Conservation (phyloP, 108 stramenopile species). For the Fragilaria crotonensis region DNA sequence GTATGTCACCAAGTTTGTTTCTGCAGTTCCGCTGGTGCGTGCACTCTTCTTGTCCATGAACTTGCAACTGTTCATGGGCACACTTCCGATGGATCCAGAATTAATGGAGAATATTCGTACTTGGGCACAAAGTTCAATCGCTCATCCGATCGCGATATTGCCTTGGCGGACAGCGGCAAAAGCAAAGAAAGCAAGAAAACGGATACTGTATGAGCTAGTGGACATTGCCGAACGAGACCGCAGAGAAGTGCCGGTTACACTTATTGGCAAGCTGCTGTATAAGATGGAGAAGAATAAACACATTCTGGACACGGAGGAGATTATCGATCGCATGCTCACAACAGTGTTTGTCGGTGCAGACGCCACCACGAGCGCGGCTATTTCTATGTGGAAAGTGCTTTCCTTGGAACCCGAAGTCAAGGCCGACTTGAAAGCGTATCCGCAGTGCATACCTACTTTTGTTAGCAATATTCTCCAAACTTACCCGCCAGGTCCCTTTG, state of each 20-base stretch:
- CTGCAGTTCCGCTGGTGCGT: no score
- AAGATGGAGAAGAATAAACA: background rate
- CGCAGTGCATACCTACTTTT: constrained; percentile 4
- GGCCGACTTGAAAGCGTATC: constrained; percentile 9
- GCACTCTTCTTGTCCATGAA: no score
- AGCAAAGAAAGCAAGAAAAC: constrained; percentile 22
- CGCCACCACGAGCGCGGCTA: constrained; percentile 21
- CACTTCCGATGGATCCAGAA: no score
- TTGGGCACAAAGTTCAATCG: constrained; percentile 25
- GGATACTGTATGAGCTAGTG: constrained; percentile 13
- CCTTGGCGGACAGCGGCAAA: constrained; percentile 25
- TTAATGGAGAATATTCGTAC: constrained; percentile 16
- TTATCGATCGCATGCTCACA: constrained; percentile 27
- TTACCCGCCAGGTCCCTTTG: constrained; percentile 28
- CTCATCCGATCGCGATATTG: constrained; percentile 9
- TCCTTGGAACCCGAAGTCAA: constrained; percentile 13
- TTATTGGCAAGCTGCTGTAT: constrained; percentile 1
- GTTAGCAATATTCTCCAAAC: constrained; percentile 8
- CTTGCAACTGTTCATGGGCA: no score
- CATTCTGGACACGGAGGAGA: constrained; percentile 11
- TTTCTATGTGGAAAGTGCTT: constrained; percentile 17
- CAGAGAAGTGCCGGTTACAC: constrained; percentile 1
- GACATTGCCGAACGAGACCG: constrained; percentile 13
- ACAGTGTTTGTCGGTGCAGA: constrained; percentile 28
- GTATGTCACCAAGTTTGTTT: no score